phyloP scores from a whole-genome alignment of 768 basidiomycete species.

The Russula vinacea region DNA sequence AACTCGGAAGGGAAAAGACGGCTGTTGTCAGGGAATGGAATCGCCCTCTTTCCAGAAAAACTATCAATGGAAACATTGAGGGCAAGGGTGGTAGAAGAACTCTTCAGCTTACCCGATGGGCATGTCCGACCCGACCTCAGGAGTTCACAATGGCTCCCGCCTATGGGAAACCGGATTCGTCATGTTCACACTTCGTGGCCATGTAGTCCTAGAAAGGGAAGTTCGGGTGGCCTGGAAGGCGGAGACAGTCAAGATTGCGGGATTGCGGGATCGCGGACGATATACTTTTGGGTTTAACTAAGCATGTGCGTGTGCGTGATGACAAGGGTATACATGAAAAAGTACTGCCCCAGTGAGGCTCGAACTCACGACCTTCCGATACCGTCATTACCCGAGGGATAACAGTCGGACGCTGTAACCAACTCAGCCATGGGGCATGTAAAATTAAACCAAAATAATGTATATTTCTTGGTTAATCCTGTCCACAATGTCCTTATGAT shows the following conservation, averaged over 20 bases:
- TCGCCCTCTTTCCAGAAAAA: neutral
- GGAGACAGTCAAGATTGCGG: neutral
- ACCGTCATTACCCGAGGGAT: conserved; percentile 16
- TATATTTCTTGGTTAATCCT: neutral
- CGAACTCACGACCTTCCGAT: conserved; percentile 56
- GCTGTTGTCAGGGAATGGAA: conserved; percentile 1
- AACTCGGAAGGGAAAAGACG: conserved; percentile 14
- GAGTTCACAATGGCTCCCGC: neutral
- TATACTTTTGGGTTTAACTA: neutral
- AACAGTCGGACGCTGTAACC: conserved; percentile 53
- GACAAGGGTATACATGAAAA: conserved; percentile 14
- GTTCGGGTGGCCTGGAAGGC: neutral
- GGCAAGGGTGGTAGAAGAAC: neutral
- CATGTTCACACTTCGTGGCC: conserved; percentile 10
- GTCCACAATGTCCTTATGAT: neutral
- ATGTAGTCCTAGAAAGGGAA: neutral
- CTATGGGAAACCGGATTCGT: conserved; percentile 2
- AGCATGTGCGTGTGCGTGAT: too few relatives aligned
- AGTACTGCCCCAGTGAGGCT: conserved; percentile 51
- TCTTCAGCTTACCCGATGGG: neutral
- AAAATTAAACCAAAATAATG: neutral
- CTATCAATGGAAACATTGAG: neutral
- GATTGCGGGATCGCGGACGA: neutral
- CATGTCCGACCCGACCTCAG: neutral
- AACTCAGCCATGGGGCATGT: conserved; percentile 51